Conservation (phyloP, 2,329 filamentous ascomycete species). For the Alternaria brassicae region DNA sequence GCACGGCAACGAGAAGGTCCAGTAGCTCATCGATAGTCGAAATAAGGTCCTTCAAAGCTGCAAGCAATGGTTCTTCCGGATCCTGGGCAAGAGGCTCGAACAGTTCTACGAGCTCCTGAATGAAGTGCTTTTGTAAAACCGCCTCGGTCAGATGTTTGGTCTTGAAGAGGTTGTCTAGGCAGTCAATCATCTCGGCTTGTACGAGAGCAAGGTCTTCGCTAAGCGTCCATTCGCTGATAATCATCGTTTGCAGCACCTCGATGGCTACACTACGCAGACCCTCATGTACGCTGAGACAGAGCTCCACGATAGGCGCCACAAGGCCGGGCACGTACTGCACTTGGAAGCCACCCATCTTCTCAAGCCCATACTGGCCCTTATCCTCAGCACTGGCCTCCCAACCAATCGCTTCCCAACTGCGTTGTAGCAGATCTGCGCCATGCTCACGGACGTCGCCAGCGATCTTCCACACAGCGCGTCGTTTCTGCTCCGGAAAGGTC, state of each 20-base stretch:
- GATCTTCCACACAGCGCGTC: slow-evolving; percentile 97
- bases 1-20: slow-evolving; percentile 87
- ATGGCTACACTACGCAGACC: slow-evolving; percentile 88
- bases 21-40: slow-evolving; percentile 87
- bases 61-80: slow-evolving; percentile 75
- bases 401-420: slow-evolving; percentile 93
- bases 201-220: slow-evolving; percentile 91
- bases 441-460: slow-evolving; percentile 93
- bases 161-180: slow-evolving; percentile 88
- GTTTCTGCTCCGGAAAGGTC: slow-evolving; percentile 95
- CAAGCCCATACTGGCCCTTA: slow-evolving; percentile 75
- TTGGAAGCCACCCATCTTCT: slow-evolving; percentile 93
- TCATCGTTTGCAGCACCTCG: slow-evolving; percentile 95
- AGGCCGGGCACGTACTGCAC: slow-evolving; percentile 96
- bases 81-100: slow-evolving; percentile 75
- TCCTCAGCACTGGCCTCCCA: slow-evolving; percentile 92
- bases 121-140: slow-evolving; percentile 89
- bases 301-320: slow-evolving; percentile 87
- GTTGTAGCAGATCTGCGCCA: slow-evolving; percentile 82
- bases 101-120: slow-evolving; percentile 80
- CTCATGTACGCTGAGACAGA: slow-evolving; percentile 95
- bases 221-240: slow-evolving; percentile 96
- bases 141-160: slow-evolving; percentile 86
- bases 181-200: slow-evolving; percentile 96
- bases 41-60: slow-evolving; percentile 78